Base-by-base conservation (phyloP, 139 green algal genomes). In the Chlamydomonas schloesseri region DNA sequence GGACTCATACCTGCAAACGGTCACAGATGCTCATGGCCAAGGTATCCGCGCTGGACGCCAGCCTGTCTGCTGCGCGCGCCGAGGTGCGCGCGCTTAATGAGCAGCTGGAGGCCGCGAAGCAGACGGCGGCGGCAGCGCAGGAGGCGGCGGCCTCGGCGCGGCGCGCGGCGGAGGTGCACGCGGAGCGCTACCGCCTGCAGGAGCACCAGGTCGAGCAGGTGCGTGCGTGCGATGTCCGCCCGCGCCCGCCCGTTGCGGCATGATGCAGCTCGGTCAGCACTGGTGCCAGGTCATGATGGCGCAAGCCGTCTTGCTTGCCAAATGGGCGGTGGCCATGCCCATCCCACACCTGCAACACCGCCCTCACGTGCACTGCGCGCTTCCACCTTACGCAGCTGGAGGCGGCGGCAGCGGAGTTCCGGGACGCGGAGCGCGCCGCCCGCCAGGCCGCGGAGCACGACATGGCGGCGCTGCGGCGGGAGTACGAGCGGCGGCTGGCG, bases 361-460 rank as follows among this genome's bases (percentile, higher is more conserved):
- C n/a, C n/a, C n/a, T n/a, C n/a, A n/a, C n/a, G n/a, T n/a, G n/a
- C n/a, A n/a, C n/a, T n/a, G n/a, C n/a, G n/a, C n/a, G n/a, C n/a
- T n/a, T n/a, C n/a, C n/a, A n/a, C 14, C 64, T 28, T 84, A 88
- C 29, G 70, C 84, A 1, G 88, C 88, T 83, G 26, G 76, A 83
- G 42, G 34, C 36, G 11, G 60, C 31, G 10, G 42, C 73, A 8
- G 14, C n/a, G 21, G 91, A 92, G n/a, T 73, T 81, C 1, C n/a
- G 88, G 0, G 85, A 91, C 3, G 90, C 91, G 10, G 94, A 97
- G 84, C 73, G 86, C 4, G 72, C 84, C 3, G 92, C 88, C 57
- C 92, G 92, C 29, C 89, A 87, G 53, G 88, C 93, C 1, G 92
- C 91, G 23, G 90, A 95, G 69, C 85, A 86, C 6, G 94, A 96